These are phyloP conservation scores for Xerocomellus intermedius DNA, from an alignment of 768 basidiomycete species.

Conservation along the genomic window DNA sequence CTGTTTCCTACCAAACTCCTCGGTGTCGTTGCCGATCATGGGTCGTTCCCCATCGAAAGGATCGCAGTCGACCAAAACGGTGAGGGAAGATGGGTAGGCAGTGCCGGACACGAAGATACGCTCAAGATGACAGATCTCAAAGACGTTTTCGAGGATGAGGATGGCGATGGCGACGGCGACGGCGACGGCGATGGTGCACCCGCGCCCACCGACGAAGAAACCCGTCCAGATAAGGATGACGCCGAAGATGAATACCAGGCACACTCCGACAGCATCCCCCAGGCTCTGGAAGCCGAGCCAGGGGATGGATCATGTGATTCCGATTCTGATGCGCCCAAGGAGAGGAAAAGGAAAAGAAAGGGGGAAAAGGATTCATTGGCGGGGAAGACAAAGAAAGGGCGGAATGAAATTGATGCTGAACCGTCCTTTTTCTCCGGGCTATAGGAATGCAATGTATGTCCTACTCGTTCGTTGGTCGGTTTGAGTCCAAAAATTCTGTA, in stretches of 20 bases:
- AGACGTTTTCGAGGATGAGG: constrained; percentile 57
- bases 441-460: constrained; percentile 23
- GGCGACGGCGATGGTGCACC: constrained; percentile 20
- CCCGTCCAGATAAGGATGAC: constrained; percentile 15
- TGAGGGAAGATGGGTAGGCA: constrained; percentile 83
- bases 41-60: constrained; percentile 88
- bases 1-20: constrained; percentile 86
- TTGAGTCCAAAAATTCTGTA: background rate
- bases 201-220: constrained; percentile 24
- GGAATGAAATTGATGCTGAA: constrained; percentile 56
- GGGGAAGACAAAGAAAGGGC: constrained; percentile 55
- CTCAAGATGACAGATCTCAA: constrained; percentile 83
- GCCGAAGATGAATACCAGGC: constrained; percentile 8
- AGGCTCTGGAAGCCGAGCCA: constrained; percentile 12
- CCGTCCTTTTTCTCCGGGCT: constrained; percentile 68
- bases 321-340: constrained; percentile 33
- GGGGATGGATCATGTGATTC: constrained; percentile 26
- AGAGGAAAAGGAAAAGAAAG: constrained; percentile 57
- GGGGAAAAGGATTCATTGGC: constrained; percentile 49
- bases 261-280: background rate
- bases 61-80: constrained; percentile 61
- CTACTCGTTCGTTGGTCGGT: background rate
- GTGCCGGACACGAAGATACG: constrained; percentile 86
- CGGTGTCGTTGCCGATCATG: constrained; percentile 89
- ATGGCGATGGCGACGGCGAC: constrained; percentile 26